These are phyloP conservation scores for Remersonia thermophila DNA, from an alignment of 2,329 filamentous ascomycete species.

Conservation along the genomic window DNA sequence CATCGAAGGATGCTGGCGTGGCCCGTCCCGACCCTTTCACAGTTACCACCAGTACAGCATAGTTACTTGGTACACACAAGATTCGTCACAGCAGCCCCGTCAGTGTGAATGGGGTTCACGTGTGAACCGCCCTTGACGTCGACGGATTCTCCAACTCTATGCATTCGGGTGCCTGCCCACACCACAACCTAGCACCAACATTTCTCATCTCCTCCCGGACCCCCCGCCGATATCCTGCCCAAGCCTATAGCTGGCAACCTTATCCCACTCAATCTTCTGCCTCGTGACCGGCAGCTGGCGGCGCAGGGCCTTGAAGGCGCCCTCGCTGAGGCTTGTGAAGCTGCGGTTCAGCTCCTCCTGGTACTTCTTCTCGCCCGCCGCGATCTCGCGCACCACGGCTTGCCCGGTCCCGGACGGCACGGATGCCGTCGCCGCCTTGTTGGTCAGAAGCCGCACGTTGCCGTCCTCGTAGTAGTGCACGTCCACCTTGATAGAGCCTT, in stretches of 20 bases:
- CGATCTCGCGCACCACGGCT: slow-evolving; percentile 67
- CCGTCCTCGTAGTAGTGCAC: slow-evolving; percentile 99
- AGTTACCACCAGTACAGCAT: too few species aligned
- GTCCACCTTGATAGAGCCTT: slow-evolving; percentile 78
- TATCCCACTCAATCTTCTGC: slow-evolving; percentile 99
- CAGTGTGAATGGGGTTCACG: too few species aligned
- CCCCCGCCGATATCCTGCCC: slow-evolving; percentile 68
- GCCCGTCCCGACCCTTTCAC: too few species aligned
- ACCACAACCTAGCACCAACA: background rate
- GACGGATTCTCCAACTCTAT: background rate
- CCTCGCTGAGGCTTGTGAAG: slow-evolving; percentile 80
- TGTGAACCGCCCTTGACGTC: background rate
- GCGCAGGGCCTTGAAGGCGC: slow-evolving; percentile 84
- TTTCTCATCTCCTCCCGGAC: slow-evolving; percentile 41
- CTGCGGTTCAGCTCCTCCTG: slow-evolving; percentile 92
- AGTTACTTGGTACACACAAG: too few species aligned
- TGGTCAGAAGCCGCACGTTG: slow-evolving; percentile 87
- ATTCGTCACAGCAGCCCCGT: too few species aligned
- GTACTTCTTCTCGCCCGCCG: slow-evolving; percentile 73
- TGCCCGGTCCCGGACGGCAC: slow-evolving; percentile 51
- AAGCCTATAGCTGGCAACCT: slow-evolving; percentile 82
- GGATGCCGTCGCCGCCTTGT: slow-evolving; percentile 56
- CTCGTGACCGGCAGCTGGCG: slow-evolving; percentile 90
- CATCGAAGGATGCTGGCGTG: too few species aligned
- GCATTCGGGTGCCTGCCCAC: too few species aligned